Percentiles rank a stretch among this genome's conserved stretches.
Evolutionary conservation across 768 basidiomycete species (phyloP).

Genomic region (Leccinum ochraceum): DNA sequence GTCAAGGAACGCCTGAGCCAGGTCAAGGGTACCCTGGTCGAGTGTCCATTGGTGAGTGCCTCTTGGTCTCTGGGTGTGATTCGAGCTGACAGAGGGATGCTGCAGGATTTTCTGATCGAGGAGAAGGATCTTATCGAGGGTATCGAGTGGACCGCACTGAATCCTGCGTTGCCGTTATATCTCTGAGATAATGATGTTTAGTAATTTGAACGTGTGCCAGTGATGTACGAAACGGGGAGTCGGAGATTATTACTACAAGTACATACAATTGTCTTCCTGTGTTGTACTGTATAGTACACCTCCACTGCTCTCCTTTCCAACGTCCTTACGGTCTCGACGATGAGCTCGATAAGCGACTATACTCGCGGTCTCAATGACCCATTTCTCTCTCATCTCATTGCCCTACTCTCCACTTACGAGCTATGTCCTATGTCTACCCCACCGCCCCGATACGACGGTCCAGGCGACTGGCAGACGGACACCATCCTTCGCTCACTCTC

Average conservation of each 20-base stretch:
- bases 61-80: slow-evolving; percentile 1
- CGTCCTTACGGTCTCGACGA: slow-evolving; percentile 27
- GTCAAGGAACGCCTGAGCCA: slow-evolving; percentile 75
- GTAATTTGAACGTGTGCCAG: background rate
- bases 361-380: slow-evolving; percentile 30
- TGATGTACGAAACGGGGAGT: background rate
- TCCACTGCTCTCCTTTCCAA: background rate
- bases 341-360: slow-evolving; percentile 34
- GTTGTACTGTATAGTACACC: slow-evolving; percentile 3
- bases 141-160: slow-evolving; percentile 70
- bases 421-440: slow-evolving; percentile 52
- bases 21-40: slow-evolving; percentile 73
- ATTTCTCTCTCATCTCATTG: slow-evolving; percentile 56
- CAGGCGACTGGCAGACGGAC: slow-evolving; percentile 58
- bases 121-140: slow-evolving; percentile 70
- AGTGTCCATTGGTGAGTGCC: slow-evolving; percentile 64
- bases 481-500: slow-evolving; percentile 53
- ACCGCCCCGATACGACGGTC: slow-evolving; percentile 55
- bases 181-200: slow-evolving; percentile 41
- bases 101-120: slow-evolving; percentile 83
- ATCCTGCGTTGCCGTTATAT: slow-evolving; percentile 80
- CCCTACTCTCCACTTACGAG: slow-evolving; percentile 60
- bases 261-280: background rate
- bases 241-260: slow-evolving; percentile 22
- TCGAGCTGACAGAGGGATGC: slow-evolving; percentile 9